phyloP scores from a whole-genome alignment of 2,329 filamentous ascomycete genomes.

The Colletotrichum cereale region DNA sequence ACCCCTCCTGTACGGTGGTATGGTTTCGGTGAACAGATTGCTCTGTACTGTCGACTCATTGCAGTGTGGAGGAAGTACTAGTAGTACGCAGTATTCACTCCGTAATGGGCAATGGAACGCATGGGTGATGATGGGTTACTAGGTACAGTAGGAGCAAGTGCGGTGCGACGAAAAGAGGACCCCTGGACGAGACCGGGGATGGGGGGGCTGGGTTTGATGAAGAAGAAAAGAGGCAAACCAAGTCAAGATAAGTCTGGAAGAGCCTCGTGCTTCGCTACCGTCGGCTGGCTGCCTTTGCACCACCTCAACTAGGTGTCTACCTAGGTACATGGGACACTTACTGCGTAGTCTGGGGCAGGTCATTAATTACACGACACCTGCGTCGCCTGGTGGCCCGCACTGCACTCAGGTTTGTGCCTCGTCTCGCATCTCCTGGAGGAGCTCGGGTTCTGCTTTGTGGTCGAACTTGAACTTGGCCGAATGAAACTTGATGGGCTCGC shows the following conservation, averaged over 20 bases:
- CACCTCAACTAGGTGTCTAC: background rate
- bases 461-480: background rate
- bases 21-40: constrained; percentile 27
- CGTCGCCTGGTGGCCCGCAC: background rate
- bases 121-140: background rate
- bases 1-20: constrained; percentile 13
- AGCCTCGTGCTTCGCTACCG: background rate
- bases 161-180: background rate
- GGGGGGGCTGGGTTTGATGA: too few relatives aligned
- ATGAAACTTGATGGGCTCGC: constrained; percentile 4
- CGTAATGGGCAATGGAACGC: background rate
- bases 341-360: too few relatives aligned
- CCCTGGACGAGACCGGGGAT: background rate
- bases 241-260: background rate
- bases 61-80: constrained; percentile 17
- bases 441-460: background rate
- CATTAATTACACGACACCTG: background rate
- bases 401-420: background rate
- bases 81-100: background rate
- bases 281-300: background rate
- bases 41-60: constrained; percentile 27
- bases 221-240: background rate
- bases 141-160: background rate
- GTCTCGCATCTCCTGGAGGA: background rate
- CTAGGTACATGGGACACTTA: too few relatives aligned